These are phyloP conservation scores for Anaeramoeba flamelloides DNA, from an alignment of 78 protist genomes.

Conservation along the genomic window DNA sequence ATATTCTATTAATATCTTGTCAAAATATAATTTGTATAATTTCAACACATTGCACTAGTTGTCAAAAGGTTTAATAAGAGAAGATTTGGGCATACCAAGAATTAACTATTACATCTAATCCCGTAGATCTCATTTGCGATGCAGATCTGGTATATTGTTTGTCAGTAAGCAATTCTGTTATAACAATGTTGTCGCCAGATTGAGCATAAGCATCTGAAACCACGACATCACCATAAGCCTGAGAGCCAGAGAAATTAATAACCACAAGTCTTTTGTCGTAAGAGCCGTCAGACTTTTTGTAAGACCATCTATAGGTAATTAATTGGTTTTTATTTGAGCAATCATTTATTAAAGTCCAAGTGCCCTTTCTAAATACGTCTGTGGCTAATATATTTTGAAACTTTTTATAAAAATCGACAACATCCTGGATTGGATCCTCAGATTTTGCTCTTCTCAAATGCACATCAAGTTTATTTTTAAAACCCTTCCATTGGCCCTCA, in stretches of 20 bases:
- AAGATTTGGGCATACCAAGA: slow-evolving; percentile 56
- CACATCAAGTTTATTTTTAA: slow-evolving; percentile 42
- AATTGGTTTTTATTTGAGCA: too few species aligned
- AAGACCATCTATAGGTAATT: too few species aligned
- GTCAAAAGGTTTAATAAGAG: slow-evolving; percentile 25
- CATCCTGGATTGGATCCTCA: slow-evolving; percentile 32
- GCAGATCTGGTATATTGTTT: slow-evolving; percentile 29
- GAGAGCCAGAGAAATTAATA: too few species aligned
- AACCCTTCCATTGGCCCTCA: slow-evolving; percentile 47
- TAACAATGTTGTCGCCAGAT: slow-evolving; percentile 45
- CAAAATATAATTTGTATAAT: neutral
- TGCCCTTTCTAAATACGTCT: slow-evolving; percentile 46
- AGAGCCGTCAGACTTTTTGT: too few species aligned
- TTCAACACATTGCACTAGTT: neutral
- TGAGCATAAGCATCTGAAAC: too few species aligned
- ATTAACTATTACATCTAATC: slow-evolving; percentile 38
- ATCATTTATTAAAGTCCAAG: too few species aligned
- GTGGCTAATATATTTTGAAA: slow-evolving; percentile 29
- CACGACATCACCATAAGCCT: too few species aligned
- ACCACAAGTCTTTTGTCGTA: too few species aligned
- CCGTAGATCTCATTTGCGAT: slow-evolving; percentile 25
- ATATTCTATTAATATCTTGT: neutral
- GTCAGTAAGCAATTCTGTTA: slow-evolving; percentile 40
- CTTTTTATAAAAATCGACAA: slow-evolving; percentile 29
- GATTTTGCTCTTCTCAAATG: slow-evolving; percentile 37